Conservation (phyloP, 495 filamentous ascomycete genomes). For the Glarea lozoyensis region DNA sequence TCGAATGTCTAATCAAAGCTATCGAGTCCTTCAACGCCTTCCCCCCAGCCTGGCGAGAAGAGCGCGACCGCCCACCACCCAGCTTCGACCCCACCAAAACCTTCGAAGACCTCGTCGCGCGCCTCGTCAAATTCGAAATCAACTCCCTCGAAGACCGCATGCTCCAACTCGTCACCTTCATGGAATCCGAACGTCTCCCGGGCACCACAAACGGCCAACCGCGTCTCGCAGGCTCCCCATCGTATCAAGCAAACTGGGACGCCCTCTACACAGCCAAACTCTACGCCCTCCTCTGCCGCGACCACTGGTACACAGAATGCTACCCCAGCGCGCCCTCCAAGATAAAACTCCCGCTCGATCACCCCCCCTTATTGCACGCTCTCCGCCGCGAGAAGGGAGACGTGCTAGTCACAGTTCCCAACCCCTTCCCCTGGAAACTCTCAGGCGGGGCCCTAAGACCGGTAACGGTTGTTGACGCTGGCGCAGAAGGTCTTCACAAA, state of each 20-base stretch:
- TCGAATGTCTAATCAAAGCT: background rate
- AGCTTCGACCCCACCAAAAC: background rate
- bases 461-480: background rate
- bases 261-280: background rate
- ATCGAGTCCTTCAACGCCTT: background rate
- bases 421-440: background rate
- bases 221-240: background rate
- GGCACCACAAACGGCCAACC: background rate
- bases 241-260: background rate
- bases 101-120: background rate
- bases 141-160: background rate
- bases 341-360: background rate
- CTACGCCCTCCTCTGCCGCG: background rate
- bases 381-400: background rate
- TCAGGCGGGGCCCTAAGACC: background rate
- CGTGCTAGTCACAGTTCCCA: background rate
- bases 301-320: background rate
- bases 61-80: background rate
- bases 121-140: background rate
- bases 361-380: background rate
- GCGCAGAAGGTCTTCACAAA: background rate
- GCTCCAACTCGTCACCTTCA: background rate
- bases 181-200: background rate
- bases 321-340: background rate
- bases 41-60: background rate